phyloP scores from a whole-genome alignment of 768 basidiomycete genomes.

The Leccinum obscurum region DNA sequence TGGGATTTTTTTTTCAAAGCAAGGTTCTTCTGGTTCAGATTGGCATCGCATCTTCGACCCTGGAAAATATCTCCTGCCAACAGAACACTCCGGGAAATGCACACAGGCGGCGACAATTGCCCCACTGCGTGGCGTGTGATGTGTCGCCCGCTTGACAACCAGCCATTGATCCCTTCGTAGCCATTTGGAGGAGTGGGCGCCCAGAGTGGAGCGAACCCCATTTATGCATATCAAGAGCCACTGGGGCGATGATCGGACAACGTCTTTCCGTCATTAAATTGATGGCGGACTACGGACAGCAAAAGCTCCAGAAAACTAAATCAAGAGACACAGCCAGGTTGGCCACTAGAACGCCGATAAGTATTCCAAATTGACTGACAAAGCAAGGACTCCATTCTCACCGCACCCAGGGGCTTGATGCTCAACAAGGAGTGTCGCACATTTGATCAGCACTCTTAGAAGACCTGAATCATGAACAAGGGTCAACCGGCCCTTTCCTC shows the following conservation, averaged over 20 bases:
- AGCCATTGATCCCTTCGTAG: not conserved
- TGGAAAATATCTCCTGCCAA: not conserved
- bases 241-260: slow-evolving; percentile 5
- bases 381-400: slow-evolving; percentile 8
- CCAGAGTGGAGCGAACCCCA: not conserved
- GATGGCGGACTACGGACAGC: not conserved
- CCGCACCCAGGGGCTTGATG: slow-evolving; percentile 2
- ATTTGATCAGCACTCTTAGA: not conserved
- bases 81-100: not conserved
- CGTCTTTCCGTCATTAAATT: not conserved
- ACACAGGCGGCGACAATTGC: not conserved
- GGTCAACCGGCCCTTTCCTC: slow-evolving; percentile 1
- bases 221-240: slow-evolving; percentile 6
- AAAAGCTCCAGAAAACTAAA: not conserved
- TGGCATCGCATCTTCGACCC: not conserved
- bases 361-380: slow-evolving; percentile 11
- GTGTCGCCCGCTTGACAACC: slow-evolving; percentile 5
- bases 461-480: not conserved
- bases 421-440: not conserved
- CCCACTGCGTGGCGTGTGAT: not conserved
- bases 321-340: not conserved
- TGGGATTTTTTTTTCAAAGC: not conserved
- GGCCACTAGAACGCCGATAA: not conserved
- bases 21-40: not conserved
- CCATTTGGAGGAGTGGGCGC: not conserved